Base-by-base conservation (phyloP, 495 filamentous ascomycete species). In the Rostrohypoxylon terebratum region DNA sequence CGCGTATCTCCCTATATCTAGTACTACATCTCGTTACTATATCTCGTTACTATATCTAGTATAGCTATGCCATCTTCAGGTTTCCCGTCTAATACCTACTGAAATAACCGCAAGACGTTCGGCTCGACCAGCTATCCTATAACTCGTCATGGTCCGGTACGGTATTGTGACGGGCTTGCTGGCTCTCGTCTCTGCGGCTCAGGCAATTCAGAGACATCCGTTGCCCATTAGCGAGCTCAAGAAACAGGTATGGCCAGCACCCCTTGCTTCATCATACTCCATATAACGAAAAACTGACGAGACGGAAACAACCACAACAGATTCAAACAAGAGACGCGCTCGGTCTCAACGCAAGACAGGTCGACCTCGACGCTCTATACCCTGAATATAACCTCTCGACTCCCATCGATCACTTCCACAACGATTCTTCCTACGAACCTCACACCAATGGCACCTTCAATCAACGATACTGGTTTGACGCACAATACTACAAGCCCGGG, bases 331-430 rank as follows among this genome's bases (percentile, higher is more conserved):
- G 70, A 40, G 70, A 75, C 21, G 38, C 68, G 36, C 34, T 65
- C 10, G 42, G 47, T 14, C 40, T 81, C 6, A 62, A 58, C 23
- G 25, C 68, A 9, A 69, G 72, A 59, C 80, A 84, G 66, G 70
- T 74, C 20, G 81, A 85, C 66, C 82, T 81, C 1, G 61, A 74
- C 14, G 68, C 77, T 33, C 74, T 87, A 14, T 90, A 89, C 73
- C 84, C 88, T 53, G 84, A 79, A 13, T 83, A 90, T 80, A 90
- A 88, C 72, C 77, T 94, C 71, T 85, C 87, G 5, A 88, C 89
- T 1, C 91, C 91, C 20, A 81, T 93, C 36, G 91, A 94, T 79
- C 90, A 93, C 72, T 94, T 92, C 82, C 89, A 88, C 78, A 91
- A 92, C 77, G 87, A 91, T 65, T 84, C 87, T 8, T 77, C 78